Percentiles rank a stretch among this genome's conserved stretches.
phyloP scores from a whole-genome alignment of 352 stramenopile species.

The Globisporangium heterothallicum region DNA sequence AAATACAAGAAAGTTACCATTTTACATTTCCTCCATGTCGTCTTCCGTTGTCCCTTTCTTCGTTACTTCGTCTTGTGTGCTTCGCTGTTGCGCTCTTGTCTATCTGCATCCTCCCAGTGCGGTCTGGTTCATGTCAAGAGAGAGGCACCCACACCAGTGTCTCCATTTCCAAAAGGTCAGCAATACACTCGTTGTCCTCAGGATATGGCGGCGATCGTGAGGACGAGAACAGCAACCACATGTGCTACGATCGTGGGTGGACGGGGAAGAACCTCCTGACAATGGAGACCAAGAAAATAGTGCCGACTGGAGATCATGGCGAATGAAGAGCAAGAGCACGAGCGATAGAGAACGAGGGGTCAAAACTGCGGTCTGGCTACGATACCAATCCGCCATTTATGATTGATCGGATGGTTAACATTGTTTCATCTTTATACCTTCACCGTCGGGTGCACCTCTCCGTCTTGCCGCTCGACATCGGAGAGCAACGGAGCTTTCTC shows the following conservation, averaged over 20 bases:
- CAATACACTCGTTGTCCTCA: constrained; percentile 2
- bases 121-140: too few relatives aligned
- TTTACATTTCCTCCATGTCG: not conserved
- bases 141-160: too few relatives aligned
- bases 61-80: too few relatives aligned
- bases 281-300: not conserved
- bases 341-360: not conserved
- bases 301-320: constrained; percentile 5
- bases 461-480: constrained; percentile 14
- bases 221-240: not conserved
- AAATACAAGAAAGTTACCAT: constrained; percentile 13
- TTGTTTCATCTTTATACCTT: not conserved
- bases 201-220: constrained; percentile 1
- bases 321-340: constrained; percentile 2
- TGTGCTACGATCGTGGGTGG: constrained; percentile 4
- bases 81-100: too few relatives aligned
- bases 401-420: too few relatives aligned
- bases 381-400: too few relatives aligned
- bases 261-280: not conserved
- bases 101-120: too few relatives aligned
- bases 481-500: constrained; percentile 48
- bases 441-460: not conserved
- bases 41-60: not conserved
- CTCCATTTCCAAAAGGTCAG: too few relatives aligned
- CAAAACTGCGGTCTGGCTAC: not conserved